Evolutionary conservation across 1,139 yeast species (phyloP).

Genomic region (Kluyveromyces sp.): DNA sequence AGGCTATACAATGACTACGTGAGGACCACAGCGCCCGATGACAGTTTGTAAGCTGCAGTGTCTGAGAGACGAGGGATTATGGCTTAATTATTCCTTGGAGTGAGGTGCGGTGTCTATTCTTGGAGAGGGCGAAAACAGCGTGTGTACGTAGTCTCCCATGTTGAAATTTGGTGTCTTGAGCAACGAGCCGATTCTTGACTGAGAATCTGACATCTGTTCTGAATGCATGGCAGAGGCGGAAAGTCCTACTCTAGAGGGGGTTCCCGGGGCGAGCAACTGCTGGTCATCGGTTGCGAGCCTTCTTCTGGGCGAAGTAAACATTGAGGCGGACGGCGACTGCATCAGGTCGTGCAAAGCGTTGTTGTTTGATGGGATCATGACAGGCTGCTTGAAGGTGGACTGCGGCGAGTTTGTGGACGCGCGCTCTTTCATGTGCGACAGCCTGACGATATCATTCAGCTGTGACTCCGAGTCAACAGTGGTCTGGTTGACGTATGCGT

Average conservation of each 20-base stretch:
- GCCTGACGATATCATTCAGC: slow-evolving; percentile 15
- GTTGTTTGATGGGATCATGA: slow-evolving; percentile 4
- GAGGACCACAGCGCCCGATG: no score
- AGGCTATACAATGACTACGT: no score
- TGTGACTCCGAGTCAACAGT: slow-evolving; percentile 16
- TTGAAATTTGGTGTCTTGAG: slow-evolving; percentile 30
- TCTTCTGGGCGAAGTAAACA: slow-evolving; percentile 23
- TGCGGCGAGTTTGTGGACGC: slow-evolving; percentile 24
- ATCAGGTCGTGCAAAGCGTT: slow-evolving; percentile 12
- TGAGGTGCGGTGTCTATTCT: slow-evolving; percentile 13
- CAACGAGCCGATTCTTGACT: slow-evolving; percentile 16
- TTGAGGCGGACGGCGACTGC: slow-evolving; percentile 25
- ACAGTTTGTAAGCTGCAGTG: no score
- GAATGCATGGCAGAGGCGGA: slow-evolving; percentile 1
- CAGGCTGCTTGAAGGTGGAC: slow-evolving; percentile 28
- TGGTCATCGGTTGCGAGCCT: slow-evolving; percentile 9
- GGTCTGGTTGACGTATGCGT: slow-evolving; percentile 10
- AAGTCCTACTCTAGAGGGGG: slow-evolving; percentile 23
- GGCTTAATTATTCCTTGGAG: slow-evolving; percentile 29
- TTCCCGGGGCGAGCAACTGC: slow-evolving; percentile 19
- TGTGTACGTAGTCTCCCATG: slow-evolving; percentile 33
- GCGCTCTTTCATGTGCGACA: slow-evolving; percentile 27
- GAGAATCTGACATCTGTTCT: slow-evolving; percentile 6
- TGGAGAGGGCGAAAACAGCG: slow-evolving; percentile 33
- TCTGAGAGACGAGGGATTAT: not conserved